A percentile compares a stretch with the other conserved stretches of the same genome.
Evolutionary conservation across 148 eudicot species (phyloP).

Genomic region (Heliamphora exappendiculata): DNA sequence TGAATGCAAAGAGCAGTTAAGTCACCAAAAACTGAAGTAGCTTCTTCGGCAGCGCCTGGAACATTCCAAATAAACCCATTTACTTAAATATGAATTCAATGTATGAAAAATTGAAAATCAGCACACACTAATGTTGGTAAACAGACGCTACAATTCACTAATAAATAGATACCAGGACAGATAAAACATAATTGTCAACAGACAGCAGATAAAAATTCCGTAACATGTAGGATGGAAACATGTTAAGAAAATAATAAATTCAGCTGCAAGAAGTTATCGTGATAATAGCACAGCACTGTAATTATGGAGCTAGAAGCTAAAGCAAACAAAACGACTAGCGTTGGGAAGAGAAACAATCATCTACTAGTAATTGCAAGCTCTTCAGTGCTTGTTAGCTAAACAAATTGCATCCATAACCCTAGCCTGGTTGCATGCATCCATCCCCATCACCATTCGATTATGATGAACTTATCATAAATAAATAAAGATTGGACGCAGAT

Average conservation of each 20-base stretch:
- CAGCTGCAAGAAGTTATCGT: neutral
- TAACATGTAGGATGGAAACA: neutral
- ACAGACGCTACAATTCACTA: neutral
- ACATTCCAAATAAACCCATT: neutral
- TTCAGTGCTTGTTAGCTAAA: neutral
- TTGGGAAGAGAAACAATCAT: neutral
- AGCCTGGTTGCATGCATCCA: neutral
- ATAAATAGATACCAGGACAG: neutral
- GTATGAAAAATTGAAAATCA: neutral
- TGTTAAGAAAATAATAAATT: neutral
- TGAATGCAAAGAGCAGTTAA: constrained; percentile 65
- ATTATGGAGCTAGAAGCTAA: constrained; percentile 3
- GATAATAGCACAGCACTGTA: neutral
- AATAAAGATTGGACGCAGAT: neutral
- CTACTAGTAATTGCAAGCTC: neutral
- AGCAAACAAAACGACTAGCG: neutral
- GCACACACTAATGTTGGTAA: neutral
- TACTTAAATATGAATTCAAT: neutral
- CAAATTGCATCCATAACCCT: neutral
- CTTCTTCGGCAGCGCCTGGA: constrained; percentile 88
- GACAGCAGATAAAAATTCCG: neutral
- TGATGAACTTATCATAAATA: no score
- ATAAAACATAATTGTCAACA: neutral
- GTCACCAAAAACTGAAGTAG: constrained; percentile 71
- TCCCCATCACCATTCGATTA: neutral